A percentile compares a stretch with the other conserved stretches of the same genome.
phyloP scores from a whole-genome alignment of 106 monocot genomes.

The Cymbidium sinense region DNA sequence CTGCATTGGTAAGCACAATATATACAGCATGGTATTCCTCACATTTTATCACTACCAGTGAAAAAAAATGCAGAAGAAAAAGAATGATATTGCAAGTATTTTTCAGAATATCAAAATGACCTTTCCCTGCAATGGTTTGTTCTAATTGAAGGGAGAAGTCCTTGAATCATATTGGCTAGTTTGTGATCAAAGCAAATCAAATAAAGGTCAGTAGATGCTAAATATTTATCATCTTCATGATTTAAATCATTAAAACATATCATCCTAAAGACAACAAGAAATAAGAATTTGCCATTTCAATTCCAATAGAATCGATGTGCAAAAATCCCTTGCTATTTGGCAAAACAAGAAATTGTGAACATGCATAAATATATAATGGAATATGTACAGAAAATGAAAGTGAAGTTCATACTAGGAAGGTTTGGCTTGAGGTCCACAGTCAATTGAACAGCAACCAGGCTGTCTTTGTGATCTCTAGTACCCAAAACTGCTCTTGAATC shows the following conservation, averaged over 20 bases:
- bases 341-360: background rate
- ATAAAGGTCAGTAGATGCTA: background rate
- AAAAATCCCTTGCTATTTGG: background rate
- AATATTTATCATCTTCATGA: background rate
- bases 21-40: background rate
- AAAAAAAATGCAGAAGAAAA: background rate
- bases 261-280: background rate
- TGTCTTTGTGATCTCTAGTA: conserved; percentile 23
- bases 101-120: background rate
- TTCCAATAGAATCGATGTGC: background rate
- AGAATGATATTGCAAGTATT: background rate
- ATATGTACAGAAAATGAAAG: background rate
- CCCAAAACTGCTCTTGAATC: conserved; percentile 27
- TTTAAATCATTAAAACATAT: background rate
- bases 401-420: conserved; percentile 24
- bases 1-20: background rate
- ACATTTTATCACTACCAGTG: background rate
- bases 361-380: background rate
- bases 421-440: conserved; percentile 30
- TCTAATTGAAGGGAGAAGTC: background rate
- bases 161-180: background rate
- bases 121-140: background rate
- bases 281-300: background rate
- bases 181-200: background rate
- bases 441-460: conserved; percentile 20